A percentile compares a stretch with the other conserved stretches of the same genome.
phyloP scores from a whole-genome alignment of 2,329 filamentous ascomycete species.

The Scorias spongiosa region DNA sequence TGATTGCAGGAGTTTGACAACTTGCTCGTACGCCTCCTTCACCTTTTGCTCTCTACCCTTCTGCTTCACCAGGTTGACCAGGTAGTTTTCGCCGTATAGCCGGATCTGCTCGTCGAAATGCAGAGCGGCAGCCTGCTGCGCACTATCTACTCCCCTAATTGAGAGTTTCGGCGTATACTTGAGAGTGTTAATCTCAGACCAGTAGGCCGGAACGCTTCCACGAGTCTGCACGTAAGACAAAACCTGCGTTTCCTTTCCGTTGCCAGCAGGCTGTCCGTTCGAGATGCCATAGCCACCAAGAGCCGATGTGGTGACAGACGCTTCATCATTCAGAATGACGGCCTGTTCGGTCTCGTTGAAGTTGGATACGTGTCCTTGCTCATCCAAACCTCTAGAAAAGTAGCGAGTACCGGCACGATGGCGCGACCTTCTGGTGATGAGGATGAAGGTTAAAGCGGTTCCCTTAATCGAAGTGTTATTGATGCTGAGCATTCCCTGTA shows the following conservation, averaged over 20 bases:
- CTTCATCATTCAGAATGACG: constrained; percentile 71
- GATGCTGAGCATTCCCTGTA: constrained; percentile 93
- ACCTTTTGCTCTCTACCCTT: constrained; percentile 79
- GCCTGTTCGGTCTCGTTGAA: constrained; percentile 98
- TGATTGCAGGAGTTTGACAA: constrained; percentile 62
- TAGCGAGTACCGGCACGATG: constrained; percentile 84
- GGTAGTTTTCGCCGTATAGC: constrained; percentile 88
- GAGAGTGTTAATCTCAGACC: constrained; percentile 89
- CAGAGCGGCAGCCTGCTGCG: constrained; percentile 59
- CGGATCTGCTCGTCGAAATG: constrained; percentile 91
- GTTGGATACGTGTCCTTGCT: constrained; percentile 89
- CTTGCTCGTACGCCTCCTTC: constrained; percentile 85
- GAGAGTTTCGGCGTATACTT: constrained; percentile 84
- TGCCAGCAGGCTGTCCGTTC: constrained; percentile 48
- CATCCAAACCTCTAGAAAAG: constrained; percentile 86
- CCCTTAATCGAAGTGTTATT: constrained; percentile 72
- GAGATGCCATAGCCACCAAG: constrained; percentile 69
- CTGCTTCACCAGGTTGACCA: constrained; percentile 95
- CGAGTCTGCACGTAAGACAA: constrained; percentile 92
- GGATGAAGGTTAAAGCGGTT: constrained; percentile 65
- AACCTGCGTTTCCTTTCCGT: constrained; percentile 66
- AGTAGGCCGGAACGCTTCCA: constrained; percentile 89
- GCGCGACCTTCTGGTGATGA: constrained; percentile 80
- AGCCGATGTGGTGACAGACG: constrained; percentile 37
- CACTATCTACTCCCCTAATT: constrained; percentile 69